Conservation (phyloP, 2,329 filamentous ascomycete genomes). For the Chalaropsis thielavioides region DNA sequence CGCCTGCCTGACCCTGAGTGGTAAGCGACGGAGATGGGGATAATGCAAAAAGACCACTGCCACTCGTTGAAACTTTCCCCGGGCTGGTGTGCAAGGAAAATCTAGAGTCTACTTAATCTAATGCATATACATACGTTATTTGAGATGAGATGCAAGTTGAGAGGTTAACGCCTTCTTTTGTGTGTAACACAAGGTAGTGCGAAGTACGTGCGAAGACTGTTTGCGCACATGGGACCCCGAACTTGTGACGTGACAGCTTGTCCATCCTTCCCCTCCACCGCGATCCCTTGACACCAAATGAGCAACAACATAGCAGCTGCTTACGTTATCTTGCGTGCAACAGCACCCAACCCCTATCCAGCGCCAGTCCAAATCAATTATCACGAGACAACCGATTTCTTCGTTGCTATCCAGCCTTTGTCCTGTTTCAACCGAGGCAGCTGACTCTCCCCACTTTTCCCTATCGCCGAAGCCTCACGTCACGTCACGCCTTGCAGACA, state of each 20-base stretch:
- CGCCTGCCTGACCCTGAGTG: constrained; percentile 67
- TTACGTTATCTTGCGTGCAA: background rate
- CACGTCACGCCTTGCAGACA: constrained; percentile 3
- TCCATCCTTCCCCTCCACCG: background rate
- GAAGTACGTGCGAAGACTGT: constrained; percentile 1
- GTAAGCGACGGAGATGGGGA: constrained; percentile 26
- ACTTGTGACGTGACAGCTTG: background rate
- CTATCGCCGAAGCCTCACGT: background rate
- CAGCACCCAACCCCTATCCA: background rate
- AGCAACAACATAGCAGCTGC: background rate
- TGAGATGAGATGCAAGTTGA: too few species aligned
- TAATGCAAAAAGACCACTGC: too few species aligned
- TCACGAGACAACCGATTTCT: background rate
- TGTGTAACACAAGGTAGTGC: constrained; percentile 9
- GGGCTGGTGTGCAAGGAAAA: too few species aligned
- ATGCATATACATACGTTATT: too few species aligned
- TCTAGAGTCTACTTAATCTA: too few species aligned
- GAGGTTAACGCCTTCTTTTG: background rate
- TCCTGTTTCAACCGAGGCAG: background rate
- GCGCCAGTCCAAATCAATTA: background rate
- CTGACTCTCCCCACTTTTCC: background rate
- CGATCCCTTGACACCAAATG: background rate
- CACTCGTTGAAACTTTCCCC: too few species aligned
- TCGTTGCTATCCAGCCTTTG: background rate
- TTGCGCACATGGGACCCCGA: constrained; percentile 3